Percentiles rank a stretch among this genome's conserved stretches.
Evolutionary conservation across 768 basidiomycete genomes (phyloP).

Genomic region (Suillus sp.): DNA sequence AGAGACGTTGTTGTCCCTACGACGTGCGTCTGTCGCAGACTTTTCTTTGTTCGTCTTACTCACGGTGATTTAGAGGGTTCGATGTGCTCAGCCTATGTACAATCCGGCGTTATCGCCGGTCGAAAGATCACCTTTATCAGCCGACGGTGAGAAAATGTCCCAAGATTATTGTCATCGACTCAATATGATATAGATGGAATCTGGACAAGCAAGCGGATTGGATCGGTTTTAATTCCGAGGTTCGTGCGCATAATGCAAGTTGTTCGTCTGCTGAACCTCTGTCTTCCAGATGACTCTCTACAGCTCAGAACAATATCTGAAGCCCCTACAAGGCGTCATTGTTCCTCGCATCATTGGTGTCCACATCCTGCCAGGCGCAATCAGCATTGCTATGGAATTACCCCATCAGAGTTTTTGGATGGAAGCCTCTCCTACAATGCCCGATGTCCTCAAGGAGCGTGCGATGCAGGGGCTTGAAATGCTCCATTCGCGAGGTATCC

Average conservation of each 20-base stretch:
- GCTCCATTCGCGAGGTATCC: conserved; percentile 49
- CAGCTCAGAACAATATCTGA: conserved; percentile 47
- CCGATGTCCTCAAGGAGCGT: conserved; percentile 50
- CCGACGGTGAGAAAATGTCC: conserved; percentile 34
- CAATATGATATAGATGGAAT: conserved; percentile 32
- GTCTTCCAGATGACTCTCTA: conserved; percentile 51
- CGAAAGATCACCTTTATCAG: conserved; percentile 38
- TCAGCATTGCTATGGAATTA: conserved; percentile 51
- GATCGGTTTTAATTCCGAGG: conserved; percentile 45
- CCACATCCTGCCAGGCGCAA: conserved; percentile 39
- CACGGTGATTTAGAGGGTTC: conserved; percentile 32
- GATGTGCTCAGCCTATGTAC: conserved; percentile 41
- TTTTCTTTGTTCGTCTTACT: not conserved
- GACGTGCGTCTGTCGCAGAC: conserved; percentile 20
- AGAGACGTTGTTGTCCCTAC: conserved; percentile 28
- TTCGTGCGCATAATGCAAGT: conserved; percentile 20
- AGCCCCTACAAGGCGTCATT: conserved; percentile 51
- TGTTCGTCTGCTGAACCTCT: conserved; percentile 7
- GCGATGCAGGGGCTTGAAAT: conserved; percentile 52
- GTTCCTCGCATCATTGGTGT: conserved; percentile 57
- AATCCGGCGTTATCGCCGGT: conserved; percentile 33
- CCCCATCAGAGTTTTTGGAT: conserved; percentile 65
- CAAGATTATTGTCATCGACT: not conserved
- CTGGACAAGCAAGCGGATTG: conserved; percentile 34
- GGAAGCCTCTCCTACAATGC: conserved; percentile 61